Base-by-base conservation (phyloP, 1,139 yeast genomes). In the Kodamaea fungicola region DNA sequence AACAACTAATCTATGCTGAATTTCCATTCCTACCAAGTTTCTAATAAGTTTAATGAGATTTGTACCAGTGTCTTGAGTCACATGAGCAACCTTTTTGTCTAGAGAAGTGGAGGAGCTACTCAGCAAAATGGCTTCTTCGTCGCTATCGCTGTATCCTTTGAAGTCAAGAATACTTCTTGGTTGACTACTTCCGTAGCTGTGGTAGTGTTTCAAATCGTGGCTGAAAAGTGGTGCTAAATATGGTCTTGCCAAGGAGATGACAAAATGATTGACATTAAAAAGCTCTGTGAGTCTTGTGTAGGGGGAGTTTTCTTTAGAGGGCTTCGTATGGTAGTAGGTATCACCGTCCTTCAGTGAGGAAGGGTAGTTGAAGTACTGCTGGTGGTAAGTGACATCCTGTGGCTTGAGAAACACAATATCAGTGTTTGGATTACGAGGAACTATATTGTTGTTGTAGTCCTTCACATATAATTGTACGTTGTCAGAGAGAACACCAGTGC, bases 191-290 rank as follows among this genome's bases (percentile, higher is more conserved):
- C 73, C 72, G 43, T 68, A 68, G 1, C 63, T 48, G 40, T 62
- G 67, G 42, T 61, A 57, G 54, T 86, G 94, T 50, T 83, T 83
- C 52, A 88, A 72, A 52, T 89, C 97, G 45, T 87, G 84, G 28
- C 85, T 80, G 34, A 92, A 74, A 36, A 90, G 67, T 0, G 97
- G 97, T 0, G 97, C 96, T 48, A 90, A 67, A 53, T 92, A 90
- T 0, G 97, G 97, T 42, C 97, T 74, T 8, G 97, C 96, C 48
- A 90, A 70, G 25, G 96, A 85, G 0, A 89, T 88, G 21, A 92
- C 73, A 53, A 88, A 90, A 58, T 89, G 94, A 60, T 92, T 92
- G 16, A 92, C 97, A 53, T 92, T 92, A 65, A 90, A 92, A 42
- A 90, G 71, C 56, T 92, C 97, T 0, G 97, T 85, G 34, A 92